These are phyloP conservation scores for Phytophthora chlamydospora DNA, from an alignment of 352 stramenopile genomes.

Conservation along the genomic window DNA sequence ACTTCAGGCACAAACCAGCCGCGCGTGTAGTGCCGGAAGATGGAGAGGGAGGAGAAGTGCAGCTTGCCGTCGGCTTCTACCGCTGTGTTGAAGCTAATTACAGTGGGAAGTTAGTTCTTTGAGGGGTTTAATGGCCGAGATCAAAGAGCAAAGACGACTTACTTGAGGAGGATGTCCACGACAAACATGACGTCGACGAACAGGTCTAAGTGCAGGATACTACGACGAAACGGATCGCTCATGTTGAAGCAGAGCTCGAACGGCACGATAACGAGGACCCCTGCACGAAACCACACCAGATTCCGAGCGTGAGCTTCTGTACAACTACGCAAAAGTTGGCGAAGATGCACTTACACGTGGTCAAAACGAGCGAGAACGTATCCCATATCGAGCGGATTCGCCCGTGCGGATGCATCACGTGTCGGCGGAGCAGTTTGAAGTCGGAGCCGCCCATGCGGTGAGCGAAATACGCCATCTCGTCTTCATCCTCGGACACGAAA, in stretches of 20 bases:
- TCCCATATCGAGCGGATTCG: slow-evolving; percentile 66
- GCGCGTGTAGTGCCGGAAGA: slow-evolving; percentile 54
- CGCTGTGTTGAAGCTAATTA: slow-evolving; percentile 74
- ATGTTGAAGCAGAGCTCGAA: slow-evolving; percentile 77
- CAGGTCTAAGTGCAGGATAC: slow-evolving; percentile 59
- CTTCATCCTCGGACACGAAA: slow-evolving; percentile 49
- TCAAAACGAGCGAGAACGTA: slow-evolving; percentile 53
- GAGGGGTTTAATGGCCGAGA: background rate
- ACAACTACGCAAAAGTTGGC: background rate
- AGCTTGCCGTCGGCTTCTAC: slow-evolving; percentile 77
- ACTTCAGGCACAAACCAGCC: slow-evolving; percentile 69
- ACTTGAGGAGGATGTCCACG: slow-evolving; percentile 80
- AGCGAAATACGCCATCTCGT: slow-evolving; percentile 73
- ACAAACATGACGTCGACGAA: slow-evolving; percentile 71
- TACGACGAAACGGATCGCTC: slow-evolving; percentile 28
- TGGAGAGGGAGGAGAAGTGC: slow-evolving; percentile 65
- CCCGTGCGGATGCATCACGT: slow-evolving; percentile 73
- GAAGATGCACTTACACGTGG: slow-evolving; percentile 54
- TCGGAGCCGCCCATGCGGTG: slow-evolving; percentile 49
- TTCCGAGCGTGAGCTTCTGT: background rate
- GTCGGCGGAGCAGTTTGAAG: slow-evolving; percentile 52
- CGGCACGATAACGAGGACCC: slow-evolving; percentile 65
- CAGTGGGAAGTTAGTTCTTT: background rate
- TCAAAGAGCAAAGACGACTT: slow-evolving; percentile 12
- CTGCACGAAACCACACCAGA: slow-evolving; percentile 24